These are phyloP conservation scores for Stephania cephalantha DNA, from an alignment of 164 flowering plant species.

Conservation along the genomic window DNA sequence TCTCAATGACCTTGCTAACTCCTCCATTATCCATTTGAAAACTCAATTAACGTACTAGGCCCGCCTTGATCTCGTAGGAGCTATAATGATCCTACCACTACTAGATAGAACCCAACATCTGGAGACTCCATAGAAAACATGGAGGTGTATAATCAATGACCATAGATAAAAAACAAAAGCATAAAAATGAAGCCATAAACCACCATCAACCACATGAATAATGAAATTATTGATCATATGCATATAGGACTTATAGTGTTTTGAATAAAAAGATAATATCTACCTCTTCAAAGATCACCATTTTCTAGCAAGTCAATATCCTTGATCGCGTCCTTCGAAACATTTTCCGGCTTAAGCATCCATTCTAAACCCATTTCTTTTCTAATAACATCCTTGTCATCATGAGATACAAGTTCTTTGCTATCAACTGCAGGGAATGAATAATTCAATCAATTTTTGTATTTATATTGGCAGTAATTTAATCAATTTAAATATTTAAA, in stretches of 20 bases:
- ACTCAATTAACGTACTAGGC: background rate
- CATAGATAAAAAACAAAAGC: too few species aligned
- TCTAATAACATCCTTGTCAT: conserved; percentile 35
- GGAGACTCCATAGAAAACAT: background rate
- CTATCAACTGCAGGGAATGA: conserved; percentile 22
- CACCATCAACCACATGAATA: too few species aligned
- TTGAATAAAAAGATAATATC: background rate
- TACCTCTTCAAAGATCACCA: conserved; percentile 55
- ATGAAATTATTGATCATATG: too few species aligned
- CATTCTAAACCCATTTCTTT: conserved; percentile 81
- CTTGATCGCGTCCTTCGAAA: conserved; percentile 9
- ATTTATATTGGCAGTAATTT: too few species aligned
- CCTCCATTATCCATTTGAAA: background rate
- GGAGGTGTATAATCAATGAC: background rate
- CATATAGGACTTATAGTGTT: too few species aligned
- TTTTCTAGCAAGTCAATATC: conserved; percentile 33
- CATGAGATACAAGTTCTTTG: conserved; percentile 14
- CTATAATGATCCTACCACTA: too few species aligned
- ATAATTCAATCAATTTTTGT: background rate
- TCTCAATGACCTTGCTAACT: background rate
- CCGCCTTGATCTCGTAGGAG: background rate
- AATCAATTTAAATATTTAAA: background rate
- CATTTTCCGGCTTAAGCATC: conserved; percentile 68
- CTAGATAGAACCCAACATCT: too few species aligned
- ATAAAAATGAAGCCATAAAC: background rate